Conservation (phyloP, 1,284 basidiomycete species). For the Farysia itapuensis region DNA sequence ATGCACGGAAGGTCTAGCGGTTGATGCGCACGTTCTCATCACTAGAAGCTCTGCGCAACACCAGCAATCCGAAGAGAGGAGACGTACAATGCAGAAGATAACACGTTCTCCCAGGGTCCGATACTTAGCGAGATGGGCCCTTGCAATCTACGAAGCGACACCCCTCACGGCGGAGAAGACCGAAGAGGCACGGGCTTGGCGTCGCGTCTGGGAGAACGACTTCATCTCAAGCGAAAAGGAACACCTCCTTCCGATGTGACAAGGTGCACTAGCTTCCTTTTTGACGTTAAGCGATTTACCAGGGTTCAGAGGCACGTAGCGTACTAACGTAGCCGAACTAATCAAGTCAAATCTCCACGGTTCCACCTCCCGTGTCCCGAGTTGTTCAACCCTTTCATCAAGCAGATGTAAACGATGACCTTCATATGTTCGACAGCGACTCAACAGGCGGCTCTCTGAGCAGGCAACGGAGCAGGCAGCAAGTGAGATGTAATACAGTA, state of each 20-base stretch:
- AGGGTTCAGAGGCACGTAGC: too few relatives aligned
- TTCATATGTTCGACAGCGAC: too few relatives aligned
- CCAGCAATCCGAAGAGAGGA: not conserved
- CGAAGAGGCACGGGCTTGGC: constrained; percentile 16
- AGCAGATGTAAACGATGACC: too few relatives aligned
- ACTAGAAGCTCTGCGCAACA: not conserved
- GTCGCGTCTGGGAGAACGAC: not conserved
- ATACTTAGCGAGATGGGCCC: not conserved
- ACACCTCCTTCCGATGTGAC: constrained; percentile 14
- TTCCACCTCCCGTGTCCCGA: too few relatives aligned
- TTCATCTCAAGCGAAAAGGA: not conserved
- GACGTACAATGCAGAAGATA: not conserved
- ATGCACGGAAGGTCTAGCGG: too few relatives aligned
- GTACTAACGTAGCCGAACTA: too few relatives aligned
- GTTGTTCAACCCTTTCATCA: too few relatives aligned
- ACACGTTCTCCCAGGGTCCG: not conserved
- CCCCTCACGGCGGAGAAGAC: constrained; percentile 21
- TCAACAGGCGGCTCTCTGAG: too few relatives aligned
- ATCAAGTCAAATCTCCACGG: too few relatives aligned
- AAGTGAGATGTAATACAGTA: too few relatives aligned
- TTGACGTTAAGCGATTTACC: constrained; percentile 1
- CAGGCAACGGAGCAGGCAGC: too few relatives aligned
- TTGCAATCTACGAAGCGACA: too few relatives aligned
- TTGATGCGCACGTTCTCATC: not conserved
- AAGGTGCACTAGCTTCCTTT: constrained; percentile 27